Conservation (phyloP, 2,329 filamentous ascomycete species). For the Fusarium nodosum region DNA sequence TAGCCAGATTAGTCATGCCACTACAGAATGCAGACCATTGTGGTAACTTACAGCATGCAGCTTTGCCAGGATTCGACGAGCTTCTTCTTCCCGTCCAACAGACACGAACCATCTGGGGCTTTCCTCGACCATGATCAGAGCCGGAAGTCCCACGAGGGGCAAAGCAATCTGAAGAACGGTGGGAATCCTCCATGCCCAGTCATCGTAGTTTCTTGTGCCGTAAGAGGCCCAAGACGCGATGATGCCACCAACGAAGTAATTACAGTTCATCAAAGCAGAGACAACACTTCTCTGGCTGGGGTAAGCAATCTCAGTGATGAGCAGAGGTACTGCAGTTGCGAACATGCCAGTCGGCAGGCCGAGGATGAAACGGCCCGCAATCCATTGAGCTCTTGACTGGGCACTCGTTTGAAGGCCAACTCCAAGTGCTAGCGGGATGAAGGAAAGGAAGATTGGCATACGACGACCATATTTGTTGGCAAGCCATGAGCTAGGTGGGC, state of each 20-base stretch:
- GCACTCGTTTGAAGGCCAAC: constrained; percentile 18
- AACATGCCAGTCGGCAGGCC: constrained; percentile 26
- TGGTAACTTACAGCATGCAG: constrained; percentile 14
- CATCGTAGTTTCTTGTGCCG: constrained; percentile 15
- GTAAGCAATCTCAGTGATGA: constrained; percentile 17
- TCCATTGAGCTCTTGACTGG: constrained; percentile 16
- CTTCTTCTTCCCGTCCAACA: not conserved
- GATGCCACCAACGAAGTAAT: constrained; percentile 26
- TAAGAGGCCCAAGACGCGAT: constrained; percentile 25
- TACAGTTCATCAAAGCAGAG: constrained; percentile 19
- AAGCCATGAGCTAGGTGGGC: constrained; percentile 22
- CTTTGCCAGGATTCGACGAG: not conserved
- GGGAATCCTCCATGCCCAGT: constrained; percentile 23
- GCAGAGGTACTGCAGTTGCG: constrained; percentile 13
- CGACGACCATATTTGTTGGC: constrained; percentile 24
- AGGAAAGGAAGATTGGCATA: constrained; percentile 4
- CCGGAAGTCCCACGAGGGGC: constrained; percentile 12
- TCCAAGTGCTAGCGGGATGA: constrained; percentile 9
- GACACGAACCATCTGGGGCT: constrained; percentile 23
- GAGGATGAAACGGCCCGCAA: constrained; percentile 14
- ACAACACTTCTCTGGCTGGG: constrained; percentile 23
- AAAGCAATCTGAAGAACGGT: constrained; percentile 13
- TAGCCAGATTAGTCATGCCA: not conserved
- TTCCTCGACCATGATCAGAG: constrained; percentile 12
- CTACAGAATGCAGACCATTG: rapidly evolving